These are phyloP conservation scores for Umbelopsis ramanniana DNA, from an alignment of 192 early-diverging fungal genomes.

Conservation along the genomic window DNA sequence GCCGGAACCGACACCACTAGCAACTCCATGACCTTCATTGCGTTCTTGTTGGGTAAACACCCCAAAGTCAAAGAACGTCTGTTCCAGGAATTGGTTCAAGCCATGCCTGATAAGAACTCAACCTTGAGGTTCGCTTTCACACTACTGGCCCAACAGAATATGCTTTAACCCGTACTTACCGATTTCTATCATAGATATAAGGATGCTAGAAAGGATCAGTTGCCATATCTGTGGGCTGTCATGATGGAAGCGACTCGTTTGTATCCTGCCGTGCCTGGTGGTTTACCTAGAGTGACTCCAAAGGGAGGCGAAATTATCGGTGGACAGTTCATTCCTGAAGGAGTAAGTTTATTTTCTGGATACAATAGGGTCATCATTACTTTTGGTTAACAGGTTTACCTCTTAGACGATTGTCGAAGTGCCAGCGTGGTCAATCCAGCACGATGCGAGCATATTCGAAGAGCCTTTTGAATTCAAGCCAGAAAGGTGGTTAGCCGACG, in stretches of 20 bases:
- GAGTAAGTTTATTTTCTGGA: background rate
- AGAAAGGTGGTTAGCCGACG: background rate
- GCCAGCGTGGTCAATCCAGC: background rate
- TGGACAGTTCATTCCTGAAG: conserved; percentile 13
- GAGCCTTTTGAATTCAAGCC: conserved; percentile 3
- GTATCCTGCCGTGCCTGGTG: conserved; percentile 15
- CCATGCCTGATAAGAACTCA: conserved; percentile 1
- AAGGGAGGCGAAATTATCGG: conserved; percentile 10
- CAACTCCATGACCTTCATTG: conserved; percentile 19
- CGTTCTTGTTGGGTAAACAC: conserved; percentile 18
- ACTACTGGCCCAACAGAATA: no score
- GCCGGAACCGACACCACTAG: conserved; percentile 31
- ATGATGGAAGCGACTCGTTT: conserved; percentile 23
- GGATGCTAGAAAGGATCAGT: conserved; percentile 7
- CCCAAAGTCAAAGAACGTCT: conserved; percentile 2
- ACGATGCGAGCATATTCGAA: background rate
- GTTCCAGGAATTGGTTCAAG: conserved; percentile 21
- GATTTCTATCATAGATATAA: background rate
- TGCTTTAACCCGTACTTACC: background rate
- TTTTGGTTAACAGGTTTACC: background rate
- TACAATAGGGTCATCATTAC: background rate
- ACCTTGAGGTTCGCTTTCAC: background rate
- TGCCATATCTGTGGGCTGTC: conserved; percentile 27
- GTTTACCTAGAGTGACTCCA: conserved; percentile 8
- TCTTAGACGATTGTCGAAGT: background rate